Conservation (phyloP, 805 yeast species). For the Cyberlindnera mrakii region DNA sequence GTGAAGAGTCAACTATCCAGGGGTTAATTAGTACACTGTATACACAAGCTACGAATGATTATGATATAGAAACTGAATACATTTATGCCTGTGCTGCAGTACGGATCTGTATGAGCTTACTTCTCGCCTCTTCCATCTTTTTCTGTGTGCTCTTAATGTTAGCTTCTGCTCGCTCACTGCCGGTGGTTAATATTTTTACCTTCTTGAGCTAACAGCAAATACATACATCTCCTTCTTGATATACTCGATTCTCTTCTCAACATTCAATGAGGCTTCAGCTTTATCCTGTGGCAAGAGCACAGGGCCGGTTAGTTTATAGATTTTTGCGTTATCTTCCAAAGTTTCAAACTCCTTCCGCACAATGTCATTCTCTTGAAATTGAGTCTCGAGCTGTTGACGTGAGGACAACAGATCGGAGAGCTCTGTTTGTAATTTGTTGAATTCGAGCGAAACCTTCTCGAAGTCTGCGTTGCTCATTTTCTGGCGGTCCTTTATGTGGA, state of each 20-base stretch:
- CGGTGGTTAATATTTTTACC: conserved; percentile 1
- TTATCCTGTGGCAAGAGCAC: conserved; percentile 86
- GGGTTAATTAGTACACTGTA: conserved; percentile 31
- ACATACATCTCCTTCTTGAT: conserved; percentile 66
- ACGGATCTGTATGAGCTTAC: conserved; percentile 43
- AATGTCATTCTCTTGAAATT: conserved; percentile 86
- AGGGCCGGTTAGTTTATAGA: conserved; percentile 89
- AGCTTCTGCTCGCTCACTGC: conserved; percentile 56
- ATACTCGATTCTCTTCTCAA: conserved; percentile 83
- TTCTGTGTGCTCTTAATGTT: conserved; percentile 53
- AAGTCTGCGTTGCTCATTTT: conserved; percentile 30
- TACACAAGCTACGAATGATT: neutral
- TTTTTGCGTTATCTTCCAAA: conserved; percentile 62
- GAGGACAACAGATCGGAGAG: conserved; percentile 53
- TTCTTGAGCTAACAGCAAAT: neutral
- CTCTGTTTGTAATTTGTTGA: conserved; percentile 39
- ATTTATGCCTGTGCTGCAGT: conserved; percentile 17
- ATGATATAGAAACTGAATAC: neutral
- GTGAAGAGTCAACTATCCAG: conserved; percentile 63
- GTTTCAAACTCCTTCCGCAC: conserved; percentile 74
- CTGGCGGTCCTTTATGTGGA: neutral
- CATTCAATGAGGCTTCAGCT: conserved; percentile 76
- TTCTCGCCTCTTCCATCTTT: conserved; percentile 54
- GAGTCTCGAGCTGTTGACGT: conserved; percentile 88
- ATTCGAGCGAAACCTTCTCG: conserved; percentile 39